Evolutionary conservation across 306 rosid species (phyloP).

Genomic region (Abrus pulchellus): DNA sequence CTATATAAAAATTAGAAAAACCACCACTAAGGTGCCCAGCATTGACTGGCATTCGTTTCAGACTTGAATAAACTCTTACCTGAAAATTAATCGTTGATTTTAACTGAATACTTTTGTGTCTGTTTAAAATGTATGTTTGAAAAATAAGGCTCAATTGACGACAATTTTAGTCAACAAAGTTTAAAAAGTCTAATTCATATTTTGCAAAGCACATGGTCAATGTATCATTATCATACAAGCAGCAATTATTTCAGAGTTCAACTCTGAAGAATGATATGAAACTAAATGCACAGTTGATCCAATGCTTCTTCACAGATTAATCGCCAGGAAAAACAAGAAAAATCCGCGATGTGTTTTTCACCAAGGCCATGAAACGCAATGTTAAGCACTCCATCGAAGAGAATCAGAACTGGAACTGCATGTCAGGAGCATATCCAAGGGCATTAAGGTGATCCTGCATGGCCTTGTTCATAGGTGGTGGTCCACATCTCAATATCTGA

Average conservation of each 20-base stretch:
- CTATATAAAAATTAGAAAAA: neutral
- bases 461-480: conserved; percentile 99
- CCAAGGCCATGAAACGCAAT: conserved; percentile 39
- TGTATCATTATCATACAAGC: conserved; percentile 36
- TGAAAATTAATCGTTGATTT: conserved; percentile 9
- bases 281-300: conserved; percentile 31
- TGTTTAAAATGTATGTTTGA: neutral
- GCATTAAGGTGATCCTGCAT: conserved; percentile 86
- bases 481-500: conserved; percentile 94
- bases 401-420: conserved; percentile 92
- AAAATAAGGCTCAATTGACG: neutral
- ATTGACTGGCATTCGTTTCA: no score
- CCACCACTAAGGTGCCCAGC: neutral
- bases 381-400: conserved; percentile 33
- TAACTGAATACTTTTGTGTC: neutral
- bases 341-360: neutral
- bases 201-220: conserved; percentile 11
- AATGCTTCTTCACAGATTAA: conserved; percentile 31
- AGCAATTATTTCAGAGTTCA: conserved; percentile 51
- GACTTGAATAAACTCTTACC: neutral
- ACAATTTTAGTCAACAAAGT: conserved; percentile 12
- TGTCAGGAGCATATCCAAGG: conserved; percentile 74
- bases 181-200: conserved; percentile 14
- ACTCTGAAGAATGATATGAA: conserved; percentile 25
- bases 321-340: conserved; percentile 5